These are phyloP conservation scores for Xylaria sp. DNA, from an alignment of 2,329 filamentous ascomycete species.

Conservation along the genomic window DNA sequence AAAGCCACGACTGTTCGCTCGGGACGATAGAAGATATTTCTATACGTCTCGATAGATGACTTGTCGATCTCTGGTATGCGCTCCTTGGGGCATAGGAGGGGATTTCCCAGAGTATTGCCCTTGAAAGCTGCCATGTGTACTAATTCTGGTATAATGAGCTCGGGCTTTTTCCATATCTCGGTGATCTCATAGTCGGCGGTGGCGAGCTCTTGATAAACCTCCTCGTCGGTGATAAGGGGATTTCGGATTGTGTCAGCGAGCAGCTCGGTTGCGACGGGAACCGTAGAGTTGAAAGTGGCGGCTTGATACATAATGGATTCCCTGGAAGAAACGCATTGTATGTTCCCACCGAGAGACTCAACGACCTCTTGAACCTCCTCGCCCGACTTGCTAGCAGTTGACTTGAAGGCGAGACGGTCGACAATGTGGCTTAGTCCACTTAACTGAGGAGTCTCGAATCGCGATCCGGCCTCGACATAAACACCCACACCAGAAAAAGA, in stretches of 20 bases:
- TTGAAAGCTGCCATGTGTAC: slow-evolving; percentile 96
- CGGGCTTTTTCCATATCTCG: slow-evolving; percentile 97
- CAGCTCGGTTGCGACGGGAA: slow-evolving; percentile 82
- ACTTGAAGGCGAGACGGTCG: slow-evolving; percentile 95
- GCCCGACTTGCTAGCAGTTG: slow-evolving; percentile 75
- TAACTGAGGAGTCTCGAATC: slow-evolving; percentile 87
- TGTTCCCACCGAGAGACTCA: slow-evolving; percentile 91
- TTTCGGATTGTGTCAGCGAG: slow-evolving; percentile 94
- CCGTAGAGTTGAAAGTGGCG: slow-evolving; percentile 94
- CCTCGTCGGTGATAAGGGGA: slow-evolving; percentile 84
- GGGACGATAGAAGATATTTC: slow-evolving; percentile 85
- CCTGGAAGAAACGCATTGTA: slow-evolving; percentile 94
- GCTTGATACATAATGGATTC: slow-evolving; percentile 99
- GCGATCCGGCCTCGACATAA: slow-evolving; percentile 93
- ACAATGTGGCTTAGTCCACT: slow-evolving; percentile 95
- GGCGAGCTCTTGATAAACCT: slow-evolving; percentile 86
- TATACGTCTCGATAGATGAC: slow-evolving; percentile 79
- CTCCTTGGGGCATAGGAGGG: slow-evolving; percentile 89
- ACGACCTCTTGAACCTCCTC: slow-evolving; percentile 90
- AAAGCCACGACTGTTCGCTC: slow-evolving; percentile 95
- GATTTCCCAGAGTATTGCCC: slow-evolving; percentile 95
- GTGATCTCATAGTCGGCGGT: slow-evolving; percentile 95
- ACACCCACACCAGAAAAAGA: slow-evolving; percentile 96
- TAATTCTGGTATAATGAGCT: slow-evolving; percentile 93
- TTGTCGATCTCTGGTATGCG: slow-evolving; percentile 79